Conservation (phyloP, 192 early-diverging fungal genomes). For the Chytriomyces sp. region DNA sequence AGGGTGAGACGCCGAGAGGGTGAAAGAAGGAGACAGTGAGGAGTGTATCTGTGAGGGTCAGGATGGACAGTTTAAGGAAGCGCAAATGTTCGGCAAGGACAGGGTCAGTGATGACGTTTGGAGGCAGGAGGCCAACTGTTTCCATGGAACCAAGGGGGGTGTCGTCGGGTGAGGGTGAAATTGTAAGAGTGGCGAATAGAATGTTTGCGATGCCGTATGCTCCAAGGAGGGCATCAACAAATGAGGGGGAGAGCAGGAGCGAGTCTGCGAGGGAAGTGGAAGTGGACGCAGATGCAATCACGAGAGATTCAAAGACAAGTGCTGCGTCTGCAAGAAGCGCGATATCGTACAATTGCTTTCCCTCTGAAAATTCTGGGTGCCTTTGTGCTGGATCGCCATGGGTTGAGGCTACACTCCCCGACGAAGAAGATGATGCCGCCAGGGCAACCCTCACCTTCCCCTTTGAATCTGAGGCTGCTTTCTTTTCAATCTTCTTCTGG, state of each 20-base stretch:
- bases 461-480: conserved; percentile 32
- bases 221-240: conserved; percentile 34
- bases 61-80: conserved; percentile 51
- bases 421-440: conserved; percentile 12
- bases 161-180: conserved; percentile 25
- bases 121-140: conserved; percentile 11
- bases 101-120: conserved; percentile 3
- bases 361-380: neutral
- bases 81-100: conserved; percentile 23
- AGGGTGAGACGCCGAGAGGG: conserved; percentile 12
- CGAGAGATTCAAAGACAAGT: conserved; percentile 21
- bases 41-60: conserved; percentile 56
- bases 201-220: conserved; percentile 43
- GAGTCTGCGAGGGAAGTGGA: conserved; percentile 24
- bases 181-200: neutral
- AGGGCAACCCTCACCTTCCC: conserved; percentile 40
- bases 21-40: conserved; percentile 53
- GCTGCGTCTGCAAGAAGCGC: conserved; percentile 31
- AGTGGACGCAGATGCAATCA: conserved; percentile 9
- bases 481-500: conserved; percentile 42
- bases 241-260: conserved; percentile 2
- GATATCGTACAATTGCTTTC: conserved; percentile 21
- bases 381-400: neutral
- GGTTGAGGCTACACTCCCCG: neutral
- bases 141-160: conserved; percentile 42